A percentile compares a stretch with the other conserved stretches of the same genome.
Evolutionary conservation across 192 early-diverging fungal species (phyloP).

Genomic region (Backusella mclennaniae): DNA sequence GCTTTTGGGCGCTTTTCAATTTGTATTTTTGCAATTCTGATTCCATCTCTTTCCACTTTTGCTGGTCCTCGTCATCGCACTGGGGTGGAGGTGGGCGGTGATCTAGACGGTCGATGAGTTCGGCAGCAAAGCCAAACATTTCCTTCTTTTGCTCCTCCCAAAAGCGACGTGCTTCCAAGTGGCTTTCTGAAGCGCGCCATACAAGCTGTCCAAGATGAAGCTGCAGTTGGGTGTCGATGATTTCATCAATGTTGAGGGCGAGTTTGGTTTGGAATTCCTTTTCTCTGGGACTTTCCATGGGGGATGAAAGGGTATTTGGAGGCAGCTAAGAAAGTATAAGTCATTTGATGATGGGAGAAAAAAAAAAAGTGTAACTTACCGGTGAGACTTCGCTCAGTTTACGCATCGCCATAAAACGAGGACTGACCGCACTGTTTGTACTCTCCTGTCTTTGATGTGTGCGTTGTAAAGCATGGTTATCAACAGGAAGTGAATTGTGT

Average conservation of each 20-base stretch:
- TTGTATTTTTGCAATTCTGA: not conserved
- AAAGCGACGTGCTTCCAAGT: slow-evolving; percentile 19
- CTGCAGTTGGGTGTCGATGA: slow-evolving; percentile 16
- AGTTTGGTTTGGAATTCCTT: slow-evolving; percentile 4
- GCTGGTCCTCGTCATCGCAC: not conserved
- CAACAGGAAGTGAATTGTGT: not conserved
- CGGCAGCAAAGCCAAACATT: slow-evolving; percentile 6
- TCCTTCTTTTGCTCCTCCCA: slow-evolving; percentile 20
- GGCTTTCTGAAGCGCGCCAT: slow-evolving; percentile 14
- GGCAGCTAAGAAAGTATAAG: not conserved
- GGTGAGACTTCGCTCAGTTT: slow-evolving; percentile 16
- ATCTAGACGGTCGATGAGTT: not conserved
- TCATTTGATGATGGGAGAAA: not conserved
- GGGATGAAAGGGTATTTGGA: not conserved
- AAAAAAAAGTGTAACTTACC: not conserved
- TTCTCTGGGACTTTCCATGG: not conserved
- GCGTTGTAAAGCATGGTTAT: not conserved
- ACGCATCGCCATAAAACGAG: slow-evolving; percentile 21
- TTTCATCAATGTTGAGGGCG: slow-evolving; percentile 9
- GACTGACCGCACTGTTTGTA: slow-evolving; percentile 19
- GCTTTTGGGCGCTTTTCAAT: not conserved
- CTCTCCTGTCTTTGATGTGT: slow-evolving; percentile 1
- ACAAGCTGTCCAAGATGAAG: slow-evolving; percentile 9
- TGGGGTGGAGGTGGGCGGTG: not conserved
- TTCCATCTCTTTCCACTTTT: not conserved